Evolutionary conservation across 345 rosid species (phyloP).

Genomic region (Syzygium aqueum): DNA sequence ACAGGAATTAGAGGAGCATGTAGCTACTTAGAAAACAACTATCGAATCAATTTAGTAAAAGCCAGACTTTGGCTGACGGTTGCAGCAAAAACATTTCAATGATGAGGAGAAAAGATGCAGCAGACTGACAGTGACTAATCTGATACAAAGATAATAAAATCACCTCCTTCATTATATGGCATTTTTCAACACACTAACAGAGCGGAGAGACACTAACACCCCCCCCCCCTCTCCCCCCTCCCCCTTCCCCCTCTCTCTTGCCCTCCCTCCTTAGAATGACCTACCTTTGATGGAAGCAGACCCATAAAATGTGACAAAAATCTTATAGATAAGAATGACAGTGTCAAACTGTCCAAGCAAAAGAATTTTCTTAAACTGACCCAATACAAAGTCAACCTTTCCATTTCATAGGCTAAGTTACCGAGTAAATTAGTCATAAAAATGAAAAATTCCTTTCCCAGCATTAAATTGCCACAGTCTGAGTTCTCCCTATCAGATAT

Average conservation of each 20-base stretch:
- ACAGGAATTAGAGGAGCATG: not conserved
- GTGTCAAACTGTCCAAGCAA: not conserved
- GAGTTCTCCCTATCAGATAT: not conserved
- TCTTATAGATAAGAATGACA: not conserved
- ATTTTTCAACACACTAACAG: not conserved
- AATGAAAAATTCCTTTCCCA: not conserved
- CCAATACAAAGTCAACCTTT: not conserved
- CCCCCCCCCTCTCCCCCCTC: not conserved
- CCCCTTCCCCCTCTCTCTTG: not conserved
- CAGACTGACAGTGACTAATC: not conserved
- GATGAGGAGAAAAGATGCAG: not conserved
- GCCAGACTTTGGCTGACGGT: not conserved
- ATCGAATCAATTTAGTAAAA: not conserved
- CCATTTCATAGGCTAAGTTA: not conserved
- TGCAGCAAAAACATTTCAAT: not conserved
- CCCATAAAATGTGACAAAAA: not conserved
- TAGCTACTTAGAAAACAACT: not conserved
- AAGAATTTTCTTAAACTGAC: not conserved
- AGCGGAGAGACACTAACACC: not conserved
- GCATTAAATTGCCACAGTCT: not conserved
- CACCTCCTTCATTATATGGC: not conserved
- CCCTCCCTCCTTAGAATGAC: not conserved
- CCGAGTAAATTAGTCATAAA: not conserved
- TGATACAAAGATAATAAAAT: not conserved
- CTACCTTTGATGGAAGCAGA: not conserved